A percentile compares a stretch with the other conserved stretches of the same genome.
phyloP scores from a whole-genome alignment of 257 asterid species.

The Verbena officinalis region DNA sequence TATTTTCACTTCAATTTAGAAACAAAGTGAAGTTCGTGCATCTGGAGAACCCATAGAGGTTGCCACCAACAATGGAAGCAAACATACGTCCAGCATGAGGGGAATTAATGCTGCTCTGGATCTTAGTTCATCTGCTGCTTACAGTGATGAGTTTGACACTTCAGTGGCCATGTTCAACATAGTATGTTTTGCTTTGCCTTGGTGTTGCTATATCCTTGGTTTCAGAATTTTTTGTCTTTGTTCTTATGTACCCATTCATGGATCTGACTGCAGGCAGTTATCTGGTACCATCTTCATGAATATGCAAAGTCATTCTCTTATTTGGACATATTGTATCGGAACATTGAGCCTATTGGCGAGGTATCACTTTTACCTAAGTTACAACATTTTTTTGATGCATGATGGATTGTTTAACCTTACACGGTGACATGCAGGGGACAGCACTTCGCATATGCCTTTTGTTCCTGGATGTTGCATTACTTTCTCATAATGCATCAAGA shows the following conservation, averaged over 20 bases:
- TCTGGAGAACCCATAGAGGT: constrained; percentile 59
- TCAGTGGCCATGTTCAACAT: constrained; percentile 63
- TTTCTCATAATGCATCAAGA: constrained; percentile 61
- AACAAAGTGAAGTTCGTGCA: constrained; percentile 57
- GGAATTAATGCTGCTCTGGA: constrained; percentile 35
- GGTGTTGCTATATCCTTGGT: constrained; percentile 23
- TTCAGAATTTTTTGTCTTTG: constrained; percentile 4
- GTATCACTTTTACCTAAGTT: constrained; percentile 38
- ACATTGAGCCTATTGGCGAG: constrained; percentile 81
- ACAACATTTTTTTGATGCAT: neutral
- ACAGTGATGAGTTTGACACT: constrained; percentile 57
- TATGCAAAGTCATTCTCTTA: constrained; percentile 60
- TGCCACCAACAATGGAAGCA: constrained; percentile 44
- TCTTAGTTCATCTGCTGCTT: constrained; percentile 48
- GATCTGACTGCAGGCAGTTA: constrained; percentile 67
- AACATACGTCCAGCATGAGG: constrained; percentile 39
- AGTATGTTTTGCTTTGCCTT: constrained; percentile 46
- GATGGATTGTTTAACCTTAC: constrained; percentile 11
- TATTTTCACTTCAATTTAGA: constrained; percentile 35
- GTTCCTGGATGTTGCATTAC: constrained; percentile 75
- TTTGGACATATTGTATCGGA: constrained; percentile 72
- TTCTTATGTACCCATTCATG: constrained; percentile 22
- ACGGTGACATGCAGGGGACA: constrained; percentile 53
- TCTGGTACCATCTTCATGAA: constrained; percentile 87
- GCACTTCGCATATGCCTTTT: constrained; percentile 82